Evolutionary conservation across 805 yeast genomes (phyloP), one percentile per base, ranked within the genome.

Genomic region (Ogataea angusta): DNA sequence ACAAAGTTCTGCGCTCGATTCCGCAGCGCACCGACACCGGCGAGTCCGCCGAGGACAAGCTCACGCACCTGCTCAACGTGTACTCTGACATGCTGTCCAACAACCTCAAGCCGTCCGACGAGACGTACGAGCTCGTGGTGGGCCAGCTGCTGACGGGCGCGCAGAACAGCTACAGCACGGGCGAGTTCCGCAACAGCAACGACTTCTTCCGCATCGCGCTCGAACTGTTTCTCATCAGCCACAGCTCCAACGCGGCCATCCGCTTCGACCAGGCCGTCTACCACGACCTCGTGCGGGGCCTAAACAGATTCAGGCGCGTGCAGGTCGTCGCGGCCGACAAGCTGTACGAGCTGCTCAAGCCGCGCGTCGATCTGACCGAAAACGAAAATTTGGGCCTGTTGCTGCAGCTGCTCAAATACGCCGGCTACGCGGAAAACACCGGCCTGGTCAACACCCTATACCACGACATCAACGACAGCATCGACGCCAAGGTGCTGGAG

Each of bases 61-160:
- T 84, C 56, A 82, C 85, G 2, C 76, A 73, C 39, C 57, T 84
- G 43, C 63, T 84, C 47, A 80, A 78, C 15, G 78, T 82, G 25
- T 84, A 84, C 55, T 85, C 84, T 36, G 89, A 82, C 51, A 63
- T 82, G 56, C 66, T 84, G 27, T 54, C 73, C 17, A 68, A 70
- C 48, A 69, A 67, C 45, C 45, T 76, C 28, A 80, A 76, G 54
- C 93, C 93, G 13, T 68, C 72, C 18, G 52, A 57, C 30, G 66
- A 64, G 14, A 81, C 85, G 6, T 83, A 76, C 58, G 66, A 74
- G 50, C 57, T 75, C 3, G 71, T 75, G 5, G 64, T 84, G 33
- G 60, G 63, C 16, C 70, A 75, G 22, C 64, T 84, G 19, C 65
- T 82, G 38, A 62, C 64, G 28, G 79, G 81, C 5, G 62, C 80